A percentile compares a stretch with the other conserved stretches of the same genome.
Evolutionary conservation across 2,329 filamentous ascomycete species (phyloP).

Genomic region (Pseudogymnoascus sp.): DNA sequence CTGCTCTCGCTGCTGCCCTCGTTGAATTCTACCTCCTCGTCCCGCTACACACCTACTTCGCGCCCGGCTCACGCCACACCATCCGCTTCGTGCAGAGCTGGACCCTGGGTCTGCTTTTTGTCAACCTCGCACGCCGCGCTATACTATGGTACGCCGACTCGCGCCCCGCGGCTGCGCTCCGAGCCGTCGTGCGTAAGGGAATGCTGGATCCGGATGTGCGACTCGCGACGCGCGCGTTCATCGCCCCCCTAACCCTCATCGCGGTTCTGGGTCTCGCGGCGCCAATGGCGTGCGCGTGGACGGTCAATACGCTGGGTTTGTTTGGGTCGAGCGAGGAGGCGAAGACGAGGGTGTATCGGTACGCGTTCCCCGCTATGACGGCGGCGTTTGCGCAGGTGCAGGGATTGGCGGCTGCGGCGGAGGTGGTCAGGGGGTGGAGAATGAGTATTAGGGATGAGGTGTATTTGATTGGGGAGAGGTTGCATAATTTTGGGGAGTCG

Average conservation of each 20-base stretch:
- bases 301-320: slow-evolving; percentile 37
- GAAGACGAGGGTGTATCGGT: slow-evolving; percentile 43
- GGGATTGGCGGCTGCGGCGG: slow-evolving; percentile 44
- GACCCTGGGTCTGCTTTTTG: slow-evolving; percentile 85
- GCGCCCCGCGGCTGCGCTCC: slow-evolving; percentile 66
- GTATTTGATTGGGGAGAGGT: slow-evolving; percentile 85
- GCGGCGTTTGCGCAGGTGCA: slow-evolving; percentile 31
- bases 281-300: slow-evolving; percentile 55
- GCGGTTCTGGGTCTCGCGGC: slow-evolving; percentile 54
- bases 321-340: slow-evolving; percentile 26
- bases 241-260: slow-evolving; percentile 66
- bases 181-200: slow-evolving; percentile 65
- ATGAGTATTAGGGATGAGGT: slow-evolving; percentile 84
- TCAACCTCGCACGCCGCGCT: slow-evolving; percentile 69
- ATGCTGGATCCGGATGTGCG: slow-evolving; percentile 72
- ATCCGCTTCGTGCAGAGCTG: slow-evolving; percentile 88
- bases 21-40: slow-evolving; percentile 86
- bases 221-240: slow-evolving; percentile 76
- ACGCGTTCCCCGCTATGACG: slow-evolving; percentile 59
- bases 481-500: slow-evolving; percentile 83
- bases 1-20: slow-evolving; percentile 69
- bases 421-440: slow-evolving; percentile 68
- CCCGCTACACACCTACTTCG: slow-evolving; percentile 47
- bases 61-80: slow-evolving; percentile 48
- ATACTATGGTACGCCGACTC: slow-evolving; percentile 48